Evolutionary conservation across 2,329 filamentous ascomycete species (phyloP).

Genomic region (Pseudogymnoascus sp.): DNA sequence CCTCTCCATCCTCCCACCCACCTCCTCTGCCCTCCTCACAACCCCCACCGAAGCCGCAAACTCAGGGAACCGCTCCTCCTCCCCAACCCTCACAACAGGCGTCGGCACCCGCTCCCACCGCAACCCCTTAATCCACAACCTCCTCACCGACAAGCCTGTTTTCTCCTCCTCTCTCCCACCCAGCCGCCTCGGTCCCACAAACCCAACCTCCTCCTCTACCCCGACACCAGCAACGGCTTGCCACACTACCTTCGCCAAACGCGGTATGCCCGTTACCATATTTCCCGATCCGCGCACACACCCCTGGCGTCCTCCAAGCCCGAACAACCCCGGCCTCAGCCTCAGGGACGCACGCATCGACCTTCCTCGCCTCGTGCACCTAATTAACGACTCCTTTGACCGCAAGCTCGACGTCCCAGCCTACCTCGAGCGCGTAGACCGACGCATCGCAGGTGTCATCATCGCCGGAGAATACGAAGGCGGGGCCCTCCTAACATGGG

Average conservation of each 20-base stretch:
- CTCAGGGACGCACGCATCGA: slow-evolving; percentile 77
- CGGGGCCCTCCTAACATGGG: slow-evolving; percentile 91
- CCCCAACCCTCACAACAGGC: slow-evolving; percentile 20
- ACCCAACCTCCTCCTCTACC: slow-evolving; percentile 18
- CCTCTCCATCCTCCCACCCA: slow-evolving; percentile 67
- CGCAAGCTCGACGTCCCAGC: slow-evolving; percentile 73
- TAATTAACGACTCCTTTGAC: slow-evolving; percentile 91
- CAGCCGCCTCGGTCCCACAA: slow-evolving; percentile 42
- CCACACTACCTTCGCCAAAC: slow-evolving; percentile 76
- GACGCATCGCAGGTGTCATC: slow-evolving; percentile 80
- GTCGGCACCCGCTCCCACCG: slow-evolving; percentile 47
- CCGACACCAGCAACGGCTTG: slow-evolving; percentile 31
- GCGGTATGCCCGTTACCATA: slow-evolving; percentile 80
- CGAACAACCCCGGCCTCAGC: slow-evolving; percentile 51
- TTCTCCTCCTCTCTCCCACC: slow-evolving; percentile 84
- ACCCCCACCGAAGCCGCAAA: slow-evolving; percentile 73
- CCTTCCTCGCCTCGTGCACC: slow-evolving; percentile 67
- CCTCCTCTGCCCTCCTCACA: slow-evolving; percentile 81
- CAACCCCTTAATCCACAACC: slow-evolving; percentile 90
- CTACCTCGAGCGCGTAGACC: slow-evolving; percentile 73
- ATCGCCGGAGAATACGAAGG: slow-evolving; percentile 96
- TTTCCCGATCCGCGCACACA: slow-evolving; percentile 59
- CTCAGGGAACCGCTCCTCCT: slow-evolving; percentile 31
- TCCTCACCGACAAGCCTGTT: slow-evolving; percentile 88
- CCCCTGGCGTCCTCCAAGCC: slow-evolving; percentile 60